Conservation (phyloP, 495 filamentous ascomycete species). For the Bryoglossum gracile region DNA sequence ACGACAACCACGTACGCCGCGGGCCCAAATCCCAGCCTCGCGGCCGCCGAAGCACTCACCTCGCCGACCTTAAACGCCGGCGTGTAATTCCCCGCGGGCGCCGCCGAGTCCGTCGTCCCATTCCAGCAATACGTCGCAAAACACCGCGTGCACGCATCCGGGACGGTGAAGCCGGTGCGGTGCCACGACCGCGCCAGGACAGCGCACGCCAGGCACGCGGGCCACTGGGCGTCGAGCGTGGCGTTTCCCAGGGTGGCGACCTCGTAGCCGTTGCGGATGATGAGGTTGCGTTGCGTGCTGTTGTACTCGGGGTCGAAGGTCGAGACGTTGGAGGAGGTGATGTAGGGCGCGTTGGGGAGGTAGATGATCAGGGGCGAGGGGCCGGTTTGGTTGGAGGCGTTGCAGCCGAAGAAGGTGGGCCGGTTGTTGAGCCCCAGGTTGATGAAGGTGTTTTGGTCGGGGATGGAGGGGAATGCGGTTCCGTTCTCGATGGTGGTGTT, state of each 20-base stretch:
- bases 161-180: constrained; percentile 56
- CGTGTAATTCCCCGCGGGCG: constrained; percentile 17
- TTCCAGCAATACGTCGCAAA: constrained; percentile 87
- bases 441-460: constrained; percentile 79
- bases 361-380: constrained; percentile 71
- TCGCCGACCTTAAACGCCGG: constrained; percentile 16
- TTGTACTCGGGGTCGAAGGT: constrained; percentile 63
- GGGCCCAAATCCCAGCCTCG: background rate
- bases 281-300: constrained; percentile 56
- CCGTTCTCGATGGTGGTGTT: constrained; percentile 52
- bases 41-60: background rate
- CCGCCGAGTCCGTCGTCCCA: constrained; percentile 49
- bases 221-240: constrained; percentile 65
- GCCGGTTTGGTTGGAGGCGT: constrained; percentile 57
- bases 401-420: constrained; percentile 92
- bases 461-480: constrained; percentile 75
- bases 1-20: background rate
- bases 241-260: constrained; percentile 75
- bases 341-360: constrained; percentile 82
- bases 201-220: constrained; percentile 77
- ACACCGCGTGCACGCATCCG: constrained; percentile 62
- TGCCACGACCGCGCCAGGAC: constrained; percentile 70
- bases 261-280: constrained; percentile 80
- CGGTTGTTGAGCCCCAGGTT: constrained; percentile 76
- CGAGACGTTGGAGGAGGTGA: constrained; percentile 59